These are phyloP conservation scores for Abrus pulchellus DNA, from an alignment of 306 rosid species.

Conservation along the genomic window DNA sequence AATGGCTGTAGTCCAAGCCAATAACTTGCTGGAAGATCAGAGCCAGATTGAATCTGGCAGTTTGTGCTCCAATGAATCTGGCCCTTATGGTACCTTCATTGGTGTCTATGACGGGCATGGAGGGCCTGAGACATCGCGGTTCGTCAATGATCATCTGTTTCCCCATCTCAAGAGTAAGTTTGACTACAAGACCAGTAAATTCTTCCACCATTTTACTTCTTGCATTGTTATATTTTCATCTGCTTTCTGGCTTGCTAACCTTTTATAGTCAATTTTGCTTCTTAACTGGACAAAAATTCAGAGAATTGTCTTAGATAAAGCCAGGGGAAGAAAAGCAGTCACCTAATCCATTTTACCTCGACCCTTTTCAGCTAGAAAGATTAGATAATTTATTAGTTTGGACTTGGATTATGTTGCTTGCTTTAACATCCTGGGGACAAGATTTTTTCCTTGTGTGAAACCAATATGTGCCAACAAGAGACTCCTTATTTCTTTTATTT, in stretches of 20 bases:
- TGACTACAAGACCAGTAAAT: constrained; percentile 9
- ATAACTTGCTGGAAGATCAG: constrained; percentile 78
- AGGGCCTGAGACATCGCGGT: constrained; percentile 77
- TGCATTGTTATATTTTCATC: constrained; percentile 18
- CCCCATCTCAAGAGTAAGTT: constrained; percentile 75
- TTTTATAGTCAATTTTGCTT: constrained; percentile 1
- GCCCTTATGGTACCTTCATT: constrained; percentile 70
- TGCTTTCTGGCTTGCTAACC: constrained; percentile 7
- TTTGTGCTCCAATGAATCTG: constrained; percentile 66
- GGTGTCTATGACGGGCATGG: constrained; percentile 80
- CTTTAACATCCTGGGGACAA: neutral
- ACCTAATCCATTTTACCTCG: neutral
- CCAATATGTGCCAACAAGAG: neutral
- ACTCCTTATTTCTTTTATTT: neutral
- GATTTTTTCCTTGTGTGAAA: neutral
- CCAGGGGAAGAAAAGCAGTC: constrained; percentile 11
- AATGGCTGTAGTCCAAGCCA: constrained; percentile 82
- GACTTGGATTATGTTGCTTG: constrained; percentile 24
- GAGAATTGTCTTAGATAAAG: constrained; percentile 10
- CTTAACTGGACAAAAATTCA: neutral
- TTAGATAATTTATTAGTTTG: constrained; percentile 13
- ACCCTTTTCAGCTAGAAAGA: constrained; percentile 12
- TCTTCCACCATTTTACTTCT: constrained; percentile 37
- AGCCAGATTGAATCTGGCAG: constrained; percentile 75
- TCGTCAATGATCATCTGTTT: constrained; percentile 68